phyloP scores from a whole-genome alignment of 768 basidiomycete species.

The Cystofilobasidium bisporidii region DNA sequence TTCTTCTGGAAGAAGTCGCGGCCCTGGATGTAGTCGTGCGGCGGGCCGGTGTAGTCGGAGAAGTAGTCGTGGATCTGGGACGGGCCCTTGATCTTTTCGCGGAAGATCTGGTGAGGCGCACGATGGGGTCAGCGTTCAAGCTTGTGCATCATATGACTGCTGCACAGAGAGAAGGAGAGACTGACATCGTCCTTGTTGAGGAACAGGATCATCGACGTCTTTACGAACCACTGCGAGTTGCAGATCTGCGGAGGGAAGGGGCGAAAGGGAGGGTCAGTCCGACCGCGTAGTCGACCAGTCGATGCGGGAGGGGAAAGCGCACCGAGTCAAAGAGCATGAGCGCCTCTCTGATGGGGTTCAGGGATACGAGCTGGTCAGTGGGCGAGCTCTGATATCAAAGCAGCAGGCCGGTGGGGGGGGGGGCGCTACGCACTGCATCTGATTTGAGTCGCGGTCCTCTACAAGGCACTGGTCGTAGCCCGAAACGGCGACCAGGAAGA shows the following conservation, averaged over 20 bases:
- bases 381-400: too few species aligned
- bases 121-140: too few species aligned
- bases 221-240: constrained; percentile 21
- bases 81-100: constrained; percentile 58
- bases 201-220: constrained; percentile 64
- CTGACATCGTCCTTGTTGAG: constrained; percentile 76
- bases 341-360: constrained; percentile 14
- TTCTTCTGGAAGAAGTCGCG: constrained; percentile 83
- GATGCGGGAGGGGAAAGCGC: background rate
- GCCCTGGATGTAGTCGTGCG: constrained; percentile 61
- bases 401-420: too few species aligned
- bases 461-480: constrained; percentile 92
- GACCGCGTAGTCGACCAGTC: too few species aligned
- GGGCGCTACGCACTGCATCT: constrained; percentile 45
- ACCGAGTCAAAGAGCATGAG: constrained; percentile 29
- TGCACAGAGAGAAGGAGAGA: background rate
- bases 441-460: constrained; percentile 69
- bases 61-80: constrained; percentile 85
- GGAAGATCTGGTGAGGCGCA: constrained; percentile 45
- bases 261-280: background rate
- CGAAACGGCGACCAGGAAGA: constrained; percentile 82
- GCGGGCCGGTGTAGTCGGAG: constrained; percentile 76
- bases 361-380: background rate
- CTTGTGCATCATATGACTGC: too few species aligned
- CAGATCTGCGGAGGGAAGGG: constrained; percentile 14